Percentiles rank a stretch among this genome's conserved stretches.
phyloP scores from a whole-genome alignment of 192 early-diverging fungal species.

The Chytriomyces sp. region DNA sequence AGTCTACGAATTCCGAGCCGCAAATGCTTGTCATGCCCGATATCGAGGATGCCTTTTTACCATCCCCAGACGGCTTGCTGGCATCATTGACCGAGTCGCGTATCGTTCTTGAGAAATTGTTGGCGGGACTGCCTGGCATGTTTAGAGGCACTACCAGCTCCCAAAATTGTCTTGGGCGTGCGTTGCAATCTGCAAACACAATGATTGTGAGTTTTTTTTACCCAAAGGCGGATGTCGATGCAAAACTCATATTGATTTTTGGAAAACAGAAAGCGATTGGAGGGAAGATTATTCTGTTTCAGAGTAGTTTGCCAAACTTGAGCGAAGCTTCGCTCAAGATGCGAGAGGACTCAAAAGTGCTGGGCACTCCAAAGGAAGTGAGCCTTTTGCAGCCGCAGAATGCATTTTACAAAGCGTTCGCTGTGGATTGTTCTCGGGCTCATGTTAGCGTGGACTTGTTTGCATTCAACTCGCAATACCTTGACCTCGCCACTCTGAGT shows the following conservation, averaged over 20 bases:
- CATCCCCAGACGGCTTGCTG: conserved; percentile 88
- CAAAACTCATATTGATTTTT: neutral
- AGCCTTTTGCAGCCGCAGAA: conserved; percentile 80
- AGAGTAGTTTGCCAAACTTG: conserved; percentile 82
- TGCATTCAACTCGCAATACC: conserved; percentile 81
- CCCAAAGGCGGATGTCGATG: neutral
- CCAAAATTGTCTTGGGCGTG: conserved; percentile 80
- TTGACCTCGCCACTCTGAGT: conserved; percentile 89
- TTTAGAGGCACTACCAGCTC: conserved; percentile 82
- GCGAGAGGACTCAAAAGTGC: conserved; percentile 81
- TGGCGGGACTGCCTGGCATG: conserved; percentile 78
- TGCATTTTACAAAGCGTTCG: conserved; percentile 89
- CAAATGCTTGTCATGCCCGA: conserved; percentile 95
- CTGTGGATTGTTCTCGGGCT: conserved; percentile 86
- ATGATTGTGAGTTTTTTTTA: conserved; percentile 65
- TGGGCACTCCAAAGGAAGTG: conserved; percentile 91
- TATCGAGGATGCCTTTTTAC: conserved; percentile 87
- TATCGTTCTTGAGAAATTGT: conserved; percentile 69
- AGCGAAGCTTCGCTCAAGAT: conserved; percentile 80
- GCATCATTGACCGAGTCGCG: conserved; percentile 86
- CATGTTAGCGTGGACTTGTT: conserved; percentile 94
- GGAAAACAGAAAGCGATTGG: conserved; percentile 69
- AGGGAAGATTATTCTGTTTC: conserved; percentile 87
- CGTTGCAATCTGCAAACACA: conserved; percentile 83
- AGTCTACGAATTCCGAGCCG: conserved; percentile 71